Percentiles rank a stretch among this genome's conserved stretches.
These are phyloP conservation scores for Phytophthora tentaculata DNA, from an alignment of 352 stramenopile genomes.

Conservation along the genomic window DNA sequence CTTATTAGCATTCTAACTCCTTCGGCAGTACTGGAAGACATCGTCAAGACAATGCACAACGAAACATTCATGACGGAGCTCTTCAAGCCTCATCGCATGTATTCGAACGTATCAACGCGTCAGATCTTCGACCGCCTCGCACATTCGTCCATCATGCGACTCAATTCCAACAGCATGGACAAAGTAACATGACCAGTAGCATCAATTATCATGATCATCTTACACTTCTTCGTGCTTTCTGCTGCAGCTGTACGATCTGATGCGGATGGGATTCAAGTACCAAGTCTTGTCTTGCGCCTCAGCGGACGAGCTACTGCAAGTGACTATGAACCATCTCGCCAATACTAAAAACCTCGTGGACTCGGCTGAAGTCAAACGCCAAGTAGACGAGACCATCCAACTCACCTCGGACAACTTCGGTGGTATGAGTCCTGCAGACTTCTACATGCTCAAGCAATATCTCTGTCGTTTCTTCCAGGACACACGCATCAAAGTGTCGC, in stretches of 20 bases:
- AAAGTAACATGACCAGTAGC: conserved; percentile 57
- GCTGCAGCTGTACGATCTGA: conserved; percentile 90
- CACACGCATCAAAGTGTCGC: conserved; percentile 91
- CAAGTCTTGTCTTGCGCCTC: conserved; percentile 85
- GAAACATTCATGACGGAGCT: conserved; percentile 91
- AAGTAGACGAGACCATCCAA: conserved; percentile 82
- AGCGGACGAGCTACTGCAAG: conserved; percentile 86
- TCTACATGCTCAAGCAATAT: conserved; percentile 86
- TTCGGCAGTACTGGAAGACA: conserved; percentile 86
- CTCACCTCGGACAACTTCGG: conserved; percentile 82
- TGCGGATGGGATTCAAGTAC: conserved; percentile 96
- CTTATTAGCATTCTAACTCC: neutral
- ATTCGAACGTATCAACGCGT: conserved; percentile 87
- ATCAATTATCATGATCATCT: neutral
- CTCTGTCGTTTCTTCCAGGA: conserved; percentile 92
- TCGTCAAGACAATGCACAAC: conserved; percentile 94
- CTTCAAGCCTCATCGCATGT: conserved; percentile 94
- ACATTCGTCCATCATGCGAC: conserved; percentile 94
- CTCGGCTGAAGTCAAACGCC: conserved; percentile 60
- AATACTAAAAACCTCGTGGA: conserved; percentile 82
- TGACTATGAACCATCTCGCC: conserved; percentile 89
- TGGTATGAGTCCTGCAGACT: conserved; percentile 65
- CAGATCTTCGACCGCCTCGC: conserved; percentile 93
- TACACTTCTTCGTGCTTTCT: neutral
- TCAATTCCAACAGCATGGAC: conserved; percentile 94